A percentile compares a stretch with the other conserved stretches of the same genome.
These are phyloP conservation scores for Afroboletus lepidellus DNA, from an alignment of 1,284 basidiomycete genomes.

Conservation along the genomic window DNA sequence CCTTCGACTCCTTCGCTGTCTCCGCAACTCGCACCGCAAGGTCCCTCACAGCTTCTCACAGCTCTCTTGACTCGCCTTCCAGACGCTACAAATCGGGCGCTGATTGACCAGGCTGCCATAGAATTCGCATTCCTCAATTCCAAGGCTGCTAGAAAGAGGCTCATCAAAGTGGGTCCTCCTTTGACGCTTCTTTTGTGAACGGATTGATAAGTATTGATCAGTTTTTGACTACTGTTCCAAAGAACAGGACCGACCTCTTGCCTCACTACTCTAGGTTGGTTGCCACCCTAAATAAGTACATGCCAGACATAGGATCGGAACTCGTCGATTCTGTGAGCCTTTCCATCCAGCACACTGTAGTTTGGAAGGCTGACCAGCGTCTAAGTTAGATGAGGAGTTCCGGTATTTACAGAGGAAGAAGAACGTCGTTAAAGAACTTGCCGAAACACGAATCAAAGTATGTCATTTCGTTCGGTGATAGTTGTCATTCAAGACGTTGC, in stretches of 20 bases:
- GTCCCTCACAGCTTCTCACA: constrained; percentile 89
- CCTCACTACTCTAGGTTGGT: constrained; percentile 93
- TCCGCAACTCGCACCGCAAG: constrained; percentile 73
- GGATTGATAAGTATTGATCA: constrained; percentile 34
- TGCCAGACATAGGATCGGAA: constrained; percentile 90
- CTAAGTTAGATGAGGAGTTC: constrained; percentile 93
- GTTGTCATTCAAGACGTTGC: not conserved
- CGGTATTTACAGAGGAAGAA: constrained; percentile 94
- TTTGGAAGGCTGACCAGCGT: constrained; percentile 10
- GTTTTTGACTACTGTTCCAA: constrained; percentile 85
- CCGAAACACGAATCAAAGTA: constrained; percentile 84
- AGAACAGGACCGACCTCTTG: constrained; percentile 86
- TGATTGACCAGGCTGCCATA: constrained; percentile 92
- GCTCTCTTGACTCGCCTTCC: constrained; percentile 91
- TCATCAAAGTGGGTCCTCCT: constrained; percentile 68
- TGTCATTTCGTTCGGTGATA: constrained; percentile 9
- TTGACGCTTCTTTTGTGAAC: not conserved
- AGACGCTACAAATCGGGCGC: constrained; percentile 87
- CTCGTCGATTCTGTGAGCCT: constrained; percentile 72
- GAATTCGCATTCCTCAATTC: constrained; percentile 97
- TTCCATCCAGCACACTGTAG: not conserved
- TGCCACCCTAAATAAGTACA: constrained; percentile 86
- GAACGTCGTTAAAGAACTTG: constrained; percentile 85
- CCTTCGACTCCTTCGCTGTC: constrained; percentile 58
- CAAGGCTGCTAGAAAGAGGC: constrained; percentile 88